Percentiles rank a stretch among this genome's conserved stretches.
These are phyloP conservation scores for Salix brachista DNA, from an alignment of 345 rosid species.

Conservation along the genomic window DNA sequence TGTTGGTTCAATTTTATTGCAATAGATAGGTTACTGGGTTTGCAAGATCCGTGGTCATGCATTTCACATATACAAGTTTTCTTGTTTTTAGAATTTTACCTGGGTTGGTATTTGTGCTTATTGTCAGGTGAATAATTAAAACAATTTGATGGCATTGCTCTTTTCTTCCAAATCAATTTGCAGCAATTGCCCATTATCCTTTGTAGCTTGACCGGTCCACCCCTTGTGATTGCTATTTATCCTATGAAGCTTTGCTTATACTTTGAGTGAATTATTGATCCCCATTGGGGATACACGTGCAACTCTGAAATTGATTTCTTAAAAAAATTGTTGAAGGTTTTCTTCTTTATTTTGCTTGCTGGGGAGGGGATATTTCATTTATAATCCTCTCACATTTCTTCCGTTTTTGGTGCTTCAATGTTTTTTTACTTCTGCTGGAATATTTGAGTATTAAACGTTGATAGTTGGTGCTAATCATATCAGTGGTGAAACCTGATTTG, in stretches of 20 bases:
- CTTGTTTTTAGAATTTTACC: background rate
- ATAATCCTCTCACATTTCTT: background rate
- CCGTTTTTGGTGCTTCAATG: background rate
- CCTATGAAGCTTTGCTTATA: background rate
- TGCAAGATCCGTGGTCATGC: background rate
- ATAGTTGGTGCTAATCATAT: conserved; percentile 34
- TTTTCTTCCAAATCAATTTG: background rate
- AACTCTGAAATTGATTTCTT: background rate
- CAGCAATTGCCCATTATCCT: background rate
- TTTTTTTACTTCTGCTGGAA: background rate
- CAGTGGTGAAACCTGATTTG: conserved; percentile 44
- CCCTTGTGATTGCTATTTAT: background rate
- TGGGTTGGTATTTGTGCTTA: background rate
- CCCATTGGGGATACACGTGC: background rate
- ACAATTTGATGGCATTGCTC: background rate
- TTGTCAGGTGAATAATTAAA: background rate
- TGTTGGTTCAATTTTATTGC: background rate
- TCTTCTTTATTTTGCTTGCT: background rate
- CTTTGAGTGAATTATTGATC: background rate
- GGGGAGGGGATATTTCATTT: background rate
- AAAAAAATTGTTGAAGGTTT: background rate
- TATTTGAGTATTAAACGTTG: background rate
- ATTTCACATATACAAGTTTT: background rate
- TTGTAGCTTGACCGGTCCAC: background rate
- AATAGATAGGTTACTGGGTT: background rate